phyloP scores from a whole-genome alignment of 495 filamentous ascomycete genomes.

The Penicillium crystallinum region DNA sequence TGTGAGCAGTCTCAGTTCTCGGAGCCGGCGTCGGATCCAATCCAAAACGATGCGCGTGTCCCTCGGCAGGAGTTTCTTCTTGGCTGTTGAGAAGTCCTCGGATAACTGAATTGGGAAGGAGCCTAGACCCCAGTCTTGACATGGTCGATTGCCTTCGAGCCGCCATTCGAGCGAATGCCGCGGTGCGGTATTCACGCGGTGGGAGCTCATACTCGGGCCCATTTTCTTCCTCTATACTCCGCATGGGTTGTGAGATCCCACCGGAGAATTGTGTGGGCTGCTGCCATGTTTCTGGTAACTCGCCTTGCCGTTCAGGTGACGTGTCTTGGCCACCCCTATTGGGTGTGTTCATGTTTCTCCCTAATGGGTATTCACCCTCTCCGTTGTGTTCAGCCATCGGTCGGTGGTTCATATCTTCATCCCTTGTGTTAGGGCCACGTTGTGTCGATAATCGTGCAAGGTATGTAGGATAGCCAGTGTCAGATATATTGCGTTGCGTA shows the following conservation, averaged over 20 bases:
- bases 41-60: slow-evolving; percentile 46
- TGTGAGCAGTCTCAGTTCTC: slow-evolving; percentile 34
- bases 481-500: slow-evolving; percentile 36
- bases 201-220: slow-evolving; percentile 20
- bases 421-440: slow-evolving; percentile 24
- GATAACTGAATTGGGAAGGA: slow-evolving; percentile 47
- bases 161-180: slow-evolving; percentile 37
- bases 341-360: slow-evolving; percentile 13
- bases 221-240: slow-evolving; percentile 32
- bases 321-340: slow-evolving; percentile 10
- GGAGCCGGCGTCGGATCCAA: slow-evolving; percentile 36
- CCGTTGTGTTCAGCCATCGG: slow-evolving; percentile 27
- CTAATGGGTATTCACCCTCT: slow-evolving; percentile 17
- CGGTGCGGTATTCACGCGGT: slow-evolving; percentile 30
- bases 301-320: slow-evolving; percentile 7
- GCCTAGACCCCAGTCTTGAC: slow-evolving; percentile 46
- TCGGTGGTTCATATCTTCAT: slow-evolving; percentile 41
- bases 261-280: slow-evolving; percentile 12
- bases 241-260: slow-evolving; percentile 25
- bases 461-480: slow-evolving; percentile 21
- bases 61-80: slow-evolving; percentile 46
- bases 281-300: slow-evolving; percentile 19
- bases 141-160: slow-evolving; percentile 48
- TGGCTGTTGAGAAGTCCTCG: slow-evolving; percentile 40
- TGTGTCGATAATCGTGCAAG: slow-evolving; percentile 16